phyloP scores from a whole-genome alignment of 2,329 filamentous ascomycete genomes.

The Aspergillus felis region DNA sequence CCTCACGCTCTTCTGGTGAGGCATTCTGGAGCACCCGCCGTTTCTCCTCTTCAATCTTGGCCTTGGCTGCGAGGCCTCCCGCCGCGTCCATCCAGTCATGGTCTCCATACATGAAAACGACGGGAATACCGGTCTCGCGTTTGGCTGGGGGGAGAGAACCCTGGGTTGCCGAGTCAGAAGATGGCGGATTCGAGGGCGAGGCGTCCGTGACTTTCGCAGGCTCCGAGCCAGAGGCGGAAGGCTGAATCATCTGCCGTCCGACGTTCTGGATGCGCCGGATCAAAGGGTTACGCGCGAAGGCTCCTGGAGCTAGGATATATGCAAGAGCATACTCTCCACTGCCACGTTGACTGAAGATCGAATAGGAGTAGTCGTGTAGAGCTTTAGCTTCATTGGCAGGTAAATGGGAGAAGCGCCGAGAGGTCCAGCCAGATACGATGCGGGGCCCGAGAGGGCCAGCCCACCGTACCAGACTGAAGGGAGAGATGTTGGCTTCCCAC shows the following conservation, averaged over 20 bases:
- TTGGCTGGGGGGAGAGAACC: slow-evolving; percentile 20
- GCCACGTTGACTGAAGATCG: slow-evolving; percentile 85
- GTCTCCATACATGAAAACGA: slow-evolving; percentile 95
- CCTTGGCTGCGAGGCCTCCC: slow-evolving; percentile 74
- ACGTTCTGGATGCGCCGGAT: slow-evolving; percentile 84
- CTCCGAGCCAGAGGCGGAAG: slow-evolving; percentile 10
- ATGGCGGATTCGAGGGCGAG: slow-evolving; percentile 11
- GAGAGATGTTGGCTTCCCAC: slow-evolving; percentile 96
- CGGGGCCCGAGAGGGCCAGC: slow-evolving; percentile 85
- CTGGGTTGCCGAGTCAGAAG: slow-evolving; percentile 12
- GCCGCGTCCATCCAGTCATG: slow-evolving; percentile 98
- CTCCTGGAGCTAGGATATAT: slow-evolving; percentile 89
- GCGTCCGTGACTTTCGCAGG: slow-evolving; percentile 9
- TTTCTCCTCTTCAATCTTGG: slow-evolving; percentile 70
- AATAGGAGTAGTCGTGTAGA: slow-evolving; percentile 90
- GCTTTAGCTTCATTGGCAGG: slow-evolving; percentile 74
- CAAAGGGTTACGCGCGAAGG: slow-evolving; percentile 81
- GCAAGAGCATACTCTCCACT: slow-evolving; percentile 91
- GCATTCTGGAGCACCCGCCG: slow-evolving; percentile 57
- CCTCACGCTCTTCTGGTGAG: slow-evolving; percentile 61
- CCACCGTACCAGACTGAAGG: slow-evolving; percentile 85
- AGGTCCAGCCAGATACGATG: slow-evolving; percentile 92
- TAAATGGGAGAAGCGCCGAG: slow-evolving; percentile 84
- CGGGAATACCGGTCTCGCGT: slow-evolving; percentile 66
- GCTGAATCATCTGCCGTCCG: slow-evolving; percentile 62